Evolutionary conservation across 192 early-diverging fungal genomes (phyloP), one percentile per base, ranked within the genome.

Genomic region (Jimgerdemannia lactiflua): DNA sequence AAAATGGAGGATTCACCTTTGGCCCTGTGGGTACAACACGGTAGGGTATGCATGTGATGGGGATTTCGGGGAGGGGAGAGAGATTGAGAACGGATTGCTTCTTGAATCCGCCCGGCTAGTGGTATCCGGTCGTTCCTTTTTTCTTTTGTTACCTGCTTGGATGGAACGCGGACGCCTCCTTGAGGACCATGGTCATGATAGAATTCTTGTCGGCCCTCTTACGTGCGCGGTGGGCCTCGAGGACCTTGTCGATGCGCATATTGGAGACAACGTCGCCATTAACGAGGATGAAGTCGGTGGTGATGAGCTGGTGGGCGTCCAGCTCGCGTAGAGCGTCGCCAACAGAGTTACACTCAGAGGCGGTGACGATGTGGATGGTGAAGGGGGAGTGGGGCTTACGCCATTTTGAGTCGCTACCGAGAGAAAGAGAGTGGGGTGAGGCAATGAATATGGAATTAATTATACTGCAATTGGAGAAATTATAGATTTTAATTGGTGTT

Each of bases 171-270:
- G 87, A 81, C n/a, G 91, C 90, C 76, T 94, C 91, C 65, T 92
- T 93, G 49, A 95, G 82, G 39, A 95, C 84, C 94, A 99, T 94
- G 14, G 96, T 99, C 95, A 99, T 97, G 74, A 99, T 96, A 40
- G 90, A 83, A 70, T 93, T 92, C 65, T 92, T 92, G 78, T 99
- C 95, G 44, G 83, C 83, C 44, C 76, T 74, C 78, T 89, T 87
- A 72, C 95, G 89, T 4, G 86, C 87, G 71, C 91, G 89, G 80
- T 99, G 98, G n/a, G 86, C 91, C 39, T 95, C 92, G 43, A 98
- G 70, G 20, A 92, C 87, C 68, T 82, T 78, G 29, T 89, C 86
- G 64, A 99, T 73, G 72, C 95, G 87, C 79, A 98, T 90, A 77
- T 98, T 98, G 6, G 96, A 91, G 3, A 99, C 90, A 0, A 97